phyloP scores from a whole-genome alignment of 257 asterid species.

The Anisodus tanguticus region DNA sequence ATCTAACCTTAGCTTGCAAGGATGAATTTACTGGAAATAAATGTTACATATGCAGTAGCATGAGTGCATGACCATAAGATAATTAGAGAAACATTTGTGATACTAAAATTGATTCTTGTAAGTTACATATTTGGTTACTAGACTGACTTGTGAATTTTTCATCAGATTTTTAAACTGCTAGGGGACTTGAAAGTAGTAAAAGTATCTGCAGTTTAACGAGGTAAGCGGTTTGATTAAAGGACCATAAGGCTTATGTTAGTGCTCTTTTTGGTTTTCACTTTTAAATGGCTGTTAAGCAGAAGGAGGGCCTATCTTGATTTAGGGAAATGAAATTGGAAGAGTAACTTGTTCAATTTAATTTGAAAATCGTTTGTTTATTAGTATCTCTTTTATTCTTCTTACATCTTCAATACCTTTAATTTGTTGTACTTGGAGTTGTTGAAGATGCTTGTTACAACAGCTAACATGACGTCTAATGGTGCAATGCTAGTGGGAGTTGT shows the following conservation, averaged over 20 bases:
- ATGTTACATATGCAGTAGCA: neutral
- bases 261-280: too few relatives aligned
- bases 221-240: too few relatives aligned
- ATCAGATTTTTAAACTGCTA: neutral
- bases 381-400: neutral
- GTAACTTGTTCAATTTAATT: neutral
- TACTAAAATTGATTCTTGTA: neutral
- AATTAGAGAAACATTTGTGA: neutral
- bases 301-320: neutral
- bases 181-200: neutral
- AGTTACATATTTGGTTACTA: neutral
- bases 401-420: neutral
- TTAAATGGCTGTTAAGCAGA: too few relatives aligned
- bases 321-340: neutral
- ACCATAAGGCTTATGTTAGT: too few relatives aligned
- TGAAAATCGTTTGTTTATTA: neutral
- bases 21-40: neutral
- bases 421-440: neutral
- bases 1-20: neutral
- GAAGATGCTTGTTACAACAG: slow-evolving; percentile 5
- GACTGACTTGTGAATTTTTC: neutral
- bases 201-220: neutral
- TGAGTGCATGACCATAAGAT: neutral
- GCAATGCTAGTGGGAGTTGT: neutral
- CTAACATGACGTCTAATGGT: neutral